Evolutionary conservation across 768 basidiomycete species (phyloP), one percentile per base, ranked within the genome.

Genomic region (Floccularia luteovirens): DNA sequence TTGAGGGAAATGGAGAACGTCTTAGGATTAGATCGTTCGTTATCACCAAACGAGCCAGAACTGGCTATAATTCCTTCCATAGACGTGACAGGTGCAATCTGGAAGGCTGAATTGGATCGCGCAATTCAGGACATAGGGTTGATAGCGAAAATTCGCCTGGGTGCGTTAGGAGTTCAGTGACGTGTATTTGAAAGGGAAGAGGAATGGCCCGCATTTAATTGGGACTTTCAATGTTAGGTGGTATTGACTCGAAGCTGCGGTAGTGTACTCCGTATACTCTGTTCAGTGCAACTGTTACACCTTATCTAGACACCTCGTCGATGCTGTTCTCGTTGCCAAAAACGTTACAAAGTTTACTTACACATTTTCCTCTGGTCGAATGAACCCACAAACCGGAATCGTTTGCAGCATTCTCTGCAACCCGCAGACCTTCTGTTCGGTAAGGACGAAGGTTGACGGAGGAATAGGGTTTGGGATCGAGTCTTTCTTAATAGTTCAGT

Each of bases 1-100:
- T 76, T 27, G 69, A 77, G 48, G n/a, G 89, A 92, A 63, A 83
- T 96, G 72, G 88, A 92, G 58, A 68, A 66, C 42, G 67, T 66
- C 39, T 62, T 93, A 24, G 69, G 63, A 3, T 53, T 79, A 46
- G 53, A 60, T 36, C 76, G 74, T 55, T 74, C 74, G 11, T 51
- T 75, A 36, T 70, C 64, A 17, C 57, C 72, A 6, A 54, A 62
- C 2, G 53, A 69, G 31, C 73, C 74, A 0, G 42, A 48, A 1
- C 43, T 73, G 12, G 61, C 58, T 6, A 59, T 46, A 16, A 50
- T 80, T 17, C 44, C 30, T 13, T 56, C 60, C 0, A 45, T 80
- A 14, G 60, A 66, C 24, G 50, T 54, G 7, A 59, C 54, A 4
- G 59, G 68, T 17, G 59, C 58, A 3, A 67, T 58, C 36, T 93